A percentile compares a stretch with the other conserved stretches of the same genome.
Evolutionary conservation across 768 basidiomycete genomes (phyloP).

Genomic region (Grammothele lineata): DNA sequence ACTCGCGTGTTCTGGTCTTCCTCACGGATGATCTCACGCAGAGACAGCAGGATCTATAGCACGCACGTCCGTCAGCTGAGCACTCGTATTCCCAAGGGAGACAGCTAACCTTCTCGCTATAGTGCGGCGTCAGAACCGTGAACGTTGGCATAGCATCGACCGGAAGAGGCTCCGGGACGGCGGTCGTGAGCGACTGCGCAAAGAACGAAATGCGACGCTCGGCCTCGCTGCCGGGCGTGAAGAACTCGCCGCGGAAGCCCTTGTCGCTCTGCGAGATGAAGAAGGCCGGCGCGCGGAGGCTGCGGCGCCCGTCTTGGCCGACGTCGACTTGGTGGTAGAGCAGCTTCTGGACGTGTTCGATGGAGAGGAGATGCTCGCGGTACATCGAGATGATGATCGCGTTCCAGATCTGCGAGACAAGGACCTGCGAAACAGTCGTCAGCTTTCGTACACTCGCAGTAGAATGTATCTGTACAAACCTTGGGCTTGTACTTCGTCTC

Average conservation of each 20-base stretch:
- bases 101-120: conserved; percentile 91
- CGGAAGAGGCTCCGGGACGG: conserved; percentile 87
- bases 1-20: conserved; percentile 97
- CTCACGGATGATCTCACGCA: conserved; percentile 97
- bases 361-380: conserved; percentile 96
- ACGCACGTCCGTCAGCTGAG: not conserved
- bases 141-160: conserved; percentile 99
- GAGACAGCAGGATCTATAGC: conserved; percentile 80
- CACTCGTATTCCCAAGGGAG: not conserved
- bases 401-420: conserved; percentile 99
- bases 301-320: conserved; percentile 79
- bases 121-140: conserved; percentile 97
- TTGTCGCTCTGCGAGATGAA: conserved; percentile 96
- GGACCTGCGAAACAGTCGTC: conserved; percentile 48
- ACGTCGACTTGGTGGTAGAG: conserved; percentile 96
- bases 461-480: conserved; percentile 49
- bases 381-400: conserved; percentile 99
- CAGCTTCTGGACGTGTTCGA: conserved; percentile 97
- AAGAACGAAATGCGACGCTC: conserved; percentile 99
- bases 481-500: conserved; percentile 99
- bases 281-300: conserved; percentile 93
- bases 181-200: conserved; percentile 95
- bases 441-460: not conserved
- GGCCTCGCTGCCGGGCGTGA: conserved; percentile 92
- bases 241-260: conserved; percentile 81